Evolutionary conservation across 2,329 filamentous ascomycete species (phyloP), one percentile per base, ranked within the genome.

Genomic region (Pseudogymnoascus verrucosus): DNA sequence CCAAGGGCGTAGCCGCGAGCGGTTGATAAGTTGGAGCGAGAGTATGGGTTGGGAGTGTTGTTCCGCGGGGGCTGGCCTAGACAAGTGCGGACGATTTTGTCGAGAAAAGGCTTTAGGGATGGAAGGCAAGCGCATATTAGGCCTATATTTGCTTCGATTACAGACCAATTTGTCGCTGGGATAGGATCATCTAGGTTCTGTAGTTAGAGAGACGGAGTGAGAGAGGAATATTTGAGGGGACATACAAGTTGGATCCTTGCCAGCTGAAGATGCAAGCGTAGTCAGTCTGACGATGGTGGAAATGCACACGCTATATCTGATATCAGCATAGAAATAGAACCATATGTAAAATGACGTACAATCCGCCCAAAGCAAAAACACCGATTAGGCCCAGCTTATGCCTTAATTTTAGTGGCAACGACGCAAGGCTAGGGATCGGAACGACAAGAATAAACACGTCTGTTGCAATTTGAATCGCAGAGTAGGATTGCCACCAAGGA

Each of bases 361-460:
- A 76, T 1, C 75, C 71, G 39, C 79, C 79, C 1, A 80, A 73
- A 3, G 74, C 70, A 51, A 81, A 79, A 76, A 81, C 80, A 36
- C 77, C 66, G 0, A 70, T 68, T 0, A 80, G 73, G 3, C 74
- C 75, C 26, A 78, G 64, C 68, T 80, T 81, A 69, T 78, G 78
- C 68, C 74, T 76, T 68, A 72, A 75, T 14, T 74, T 73, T 1
- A 76, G 61, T 21, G 69, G 64, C 21, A 81, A 67, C 0, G 68
- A 68, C 4, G 71, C 64, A 0, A 81, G 66, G 19, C 76, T 73
- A 23, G 72, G 74, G 21, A 80, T 68, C 0, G 78, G 78, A 0
- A 80, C 67, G 0, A 70, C 73, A 51, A 81, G 72, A 66, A 82
- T 78, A 67, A 75, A 74, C 0, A 79, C 8, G 64, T 81, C 79